A percentile compares a stretch with the other conserved stretches of the same genome.
These are phyloP conservation scores for Nicotiana otophora DNA, from an alignment of 257 asterid species.

Conservation along the genomic window DNA sequence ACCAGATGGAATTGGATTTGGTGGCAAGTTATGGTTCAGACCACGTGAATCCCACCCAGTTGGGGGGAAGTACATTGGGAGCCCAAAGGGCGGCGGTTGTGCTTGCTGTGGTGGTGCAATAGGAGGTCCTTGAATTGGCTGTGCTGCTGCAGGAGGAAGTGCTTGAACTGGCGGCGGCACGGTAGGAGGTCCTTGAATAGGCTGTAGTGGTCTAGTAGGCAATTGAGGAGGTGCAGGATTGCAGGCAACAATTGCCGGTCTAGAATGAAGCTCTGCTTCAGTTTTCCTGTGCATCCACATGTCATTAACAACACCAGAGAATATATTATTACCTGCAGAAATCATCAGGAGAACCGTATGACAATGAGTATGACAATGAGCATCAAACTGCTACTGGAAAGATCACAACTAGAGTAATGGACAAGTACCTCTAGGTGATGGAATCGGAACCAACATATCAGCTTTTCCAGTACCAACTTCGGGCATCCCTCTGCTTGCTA, in stretches of 20 bases:
- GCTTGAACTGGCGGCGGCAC: constrained; percentile 24
- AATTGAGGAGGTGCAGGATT: constrained; percentile 38
- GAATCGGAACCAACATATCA: constrained; percentile 24
- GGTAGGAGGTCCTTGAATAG: constrained; percentile 47
- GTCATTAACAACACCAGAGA: constrained; percentile 28
- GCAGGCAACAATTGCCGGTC: constrained; percentile 39
- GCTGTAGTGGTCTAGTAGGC: constrained; percentile 49
- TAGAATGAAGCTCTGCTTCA: constrained; percentile 49
- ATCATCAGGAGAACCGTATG: neutral
- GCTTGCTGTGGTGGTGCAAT: constrained; percentile 50
- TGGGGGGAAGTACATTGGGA: constrained; percentile 63
- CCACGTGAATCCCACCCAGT: constrained; percentile 73
- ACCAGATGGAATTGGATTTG: constrained; percentile 39
- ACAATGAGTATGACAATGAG: neutral
- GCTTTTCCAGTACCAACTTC: constrained; percentile 38
- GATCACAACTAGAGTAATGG: neutral
- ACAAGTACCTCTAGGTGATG: constrained; percentile 27
- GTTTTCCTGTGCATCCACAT: constrained; percentile 37
- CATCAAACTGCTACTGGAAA: neutral
- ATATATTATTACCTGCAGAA: constrained; percentile 20
- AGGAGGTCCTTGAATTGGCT: constrained; percentile 49
- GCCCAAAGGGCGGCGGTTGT: constrained; percentile 45
- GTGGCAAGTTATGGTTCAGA: constrained; percentile 40
- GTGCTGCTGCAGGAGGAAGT: constrained; percentile 41
- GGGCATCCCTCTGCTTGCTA: constrained; percentile 35